Evolutionary conservation across 208 protist species (phyloP).

Genomic region (Crithidia sp.): DNA sequence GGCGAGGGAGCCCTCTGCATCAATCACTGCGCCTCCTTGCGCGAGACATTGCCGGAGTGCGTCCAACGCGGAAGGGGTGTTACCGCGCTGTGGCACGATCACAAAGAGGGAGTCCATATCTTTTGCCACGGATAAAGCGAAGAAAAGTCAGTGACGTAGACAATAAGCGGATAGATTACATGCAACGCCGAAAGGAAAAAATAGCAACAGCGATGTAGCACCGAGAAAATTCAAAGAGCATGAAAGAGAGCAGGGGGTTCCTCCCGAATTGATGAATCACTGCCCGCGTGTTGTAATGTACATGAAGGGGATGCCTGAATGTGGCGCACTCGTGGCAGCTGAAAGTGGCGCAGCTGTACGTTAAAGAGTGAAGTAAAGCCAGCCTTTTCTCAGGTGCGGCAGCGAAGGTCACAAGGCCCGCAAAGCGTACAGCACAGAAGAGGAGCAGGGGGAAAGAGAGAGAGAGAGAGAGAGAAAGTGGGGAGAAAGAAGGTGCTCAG

Average conservation of each 20-base stretch:
- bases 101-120: constrained; percentile 18
- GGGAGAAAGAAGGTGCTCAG: background rate
- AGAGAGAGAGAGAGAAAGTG: background rate
- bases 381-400: no score
- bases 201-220: background rate
- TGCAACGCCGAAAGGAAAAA: background rate
- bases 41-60: constrained; percentile 5
- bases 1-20: constrained; percentile 49
- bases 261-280: no score
- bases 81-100: background rate
- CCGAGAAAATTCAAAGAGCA: no score
- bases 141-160: no score
- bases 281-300: background rate
- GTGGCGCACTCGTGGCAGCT: no score
- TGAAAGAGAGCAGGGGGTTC: no score
- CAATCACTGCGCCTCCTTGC: constrained; percentile 40
- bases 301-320: background rate
- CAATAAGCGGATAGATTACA: background rate
- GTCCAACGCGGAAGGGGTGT: background rate
- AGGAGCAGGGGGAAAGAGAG: background rate
- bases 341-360: no score
- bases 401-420: background rate
- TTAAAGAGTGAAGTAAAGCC: no score
- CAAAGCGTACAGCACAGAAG: background rate
- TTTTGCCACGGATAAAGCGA: no score